Conservation (phyloP, 176 grass and related monocot species). For the Zoysia japonica region DNA sequence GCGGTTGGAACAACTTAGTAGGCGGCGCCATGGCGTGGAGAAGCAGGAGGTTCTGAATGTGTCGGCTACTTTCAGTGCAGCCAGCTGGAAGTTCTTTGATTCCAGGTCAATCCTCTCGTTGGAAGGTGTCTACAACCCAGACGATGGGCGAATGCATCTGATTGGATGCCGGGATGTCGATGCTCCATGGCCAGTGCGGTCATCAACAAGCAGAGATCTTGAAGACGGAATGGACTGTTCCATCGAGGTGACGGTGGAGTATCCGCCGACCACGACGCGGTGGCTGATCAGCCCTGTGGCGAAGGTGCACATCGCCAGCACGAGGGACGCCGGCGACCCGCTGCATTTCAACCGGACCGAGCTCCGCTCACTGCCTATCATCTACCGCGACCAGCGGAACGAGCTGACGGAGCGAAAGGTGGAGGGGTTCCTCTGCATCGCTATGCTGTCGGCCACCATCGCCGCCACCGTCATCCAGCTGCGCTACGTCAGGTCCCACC, state of each 20-base stretch:
- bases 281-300: slow-evolving; percentile 78
- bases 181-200: slow-evolving; percentile 33
- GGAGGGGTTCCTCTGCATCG: slow-evolving; percentile 72
- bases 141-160: slow-evolving; percentile 78
- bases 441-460: slow-evolving; percentile 60
- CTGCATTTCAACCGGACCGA: slow-evolving; percentile 50
- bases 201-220: slow-evolving; percentile 39
- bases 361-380: slow-evolving; percentile 73
- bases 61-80: slow-evolving; percentile 34
- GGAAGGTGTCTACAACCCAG: slow-evolving; percentile 86
- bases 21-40: not conserved
- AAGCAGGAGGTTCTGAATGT: slow-evolving; percentile 36
- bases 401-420: slow-evolving; percentile 66
- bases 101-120: not conserved
- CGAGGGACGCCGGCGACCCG: slow-evolving; percentile 48
- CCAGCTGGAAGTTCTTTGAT: slow-evolving; percentile 8
- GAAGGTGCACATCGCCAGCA: slow-evolving; percentile 58
- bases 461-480: slow-evolving; percentile 60
- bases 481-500: slow-evolving; percentile 59
- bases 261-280: slow-evolving; percentile 77
- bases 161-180: slow-evolving; percentile 68
- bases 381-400: slow-evolving; percentile 64
- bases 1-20: not conserved
- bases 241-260: slow-evolving; percentile 77
- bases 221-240: slow-evolving; percentile 72